A percentile compares a stretch with the other conserved stretches of the same genome.
Evolutionary conservation across 768 basidiomycete species (phyloP).

Genomic region (Strobilomyces echinocephalus): DNA sequence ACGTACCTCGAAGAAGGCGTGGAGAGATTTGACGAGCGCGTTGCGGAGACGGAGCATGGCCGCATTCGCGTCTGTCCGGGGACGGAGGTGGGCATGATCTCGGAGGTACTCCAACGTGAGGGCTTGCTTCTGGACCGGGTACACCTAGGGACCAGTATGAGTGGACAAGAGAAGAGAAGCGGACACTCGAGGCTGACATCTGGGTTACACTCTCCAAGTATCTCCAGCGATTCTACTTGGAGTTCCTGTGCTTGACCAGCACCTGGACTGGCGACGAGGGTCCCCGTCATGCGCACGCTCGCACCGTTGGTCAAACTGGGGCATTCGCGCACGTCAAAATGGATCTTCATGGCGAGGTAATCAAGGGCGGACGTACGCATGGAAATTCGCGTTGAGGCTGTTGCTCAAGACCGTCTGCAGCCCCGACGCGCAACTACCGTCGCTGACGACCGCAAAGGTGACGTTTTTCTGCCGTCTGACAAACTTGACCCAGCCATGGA

Average conservation of each 20-base stretch:
- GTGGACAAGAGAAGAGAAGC: background rate
- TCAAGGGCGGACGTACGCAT: slow-evolving; percentile 10
- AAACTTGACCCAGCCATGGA: slow-evolving; percentile 85
- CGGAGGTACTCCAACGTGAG: slow-evolving; percentile 76
- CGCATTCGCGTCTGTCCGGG: slow-evolving; percentile 66
- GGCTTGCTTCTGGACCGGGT: slow-evolving; percentile 90
- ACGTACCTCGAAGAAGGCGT: slow-evolving; percentile 69
- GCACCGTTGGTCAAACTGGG: slow-evolving; percentile 50
- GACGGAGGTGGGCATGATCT: slow-evolving; percentile 83
- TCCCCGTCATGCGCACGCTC: slow-evolving; percentile 48
- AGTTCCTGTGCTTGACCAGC: slow-evolving; percentile 51
- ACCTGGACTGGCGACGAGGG: slow-evolving; percentile 44
- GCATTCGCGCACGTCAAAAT: slow-evolving; percentile 5
- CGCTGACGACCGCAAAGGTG: slow-evolving; percentile 78
- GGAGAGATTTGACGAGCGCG: slow-evolving; percentile 49
- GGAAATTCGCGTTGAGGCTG: slow-evolving; percentile 12
- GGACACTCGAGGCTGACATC: slow-evolving; percentile 35
- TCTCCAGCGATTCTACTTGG: slow-evolving; percentile 41
- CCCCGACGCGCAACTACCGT: slow-evolving; percentile 68
- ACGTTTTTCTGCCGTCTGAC: slow-evolving; percentile 83
- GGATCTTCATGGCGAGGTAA: background rate
- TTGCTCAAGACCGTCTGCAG: slow-evolving; percentile 73
- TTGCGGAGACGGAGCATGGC: slow-evolving; percentile 75
- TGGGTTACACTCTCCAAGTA: slow-evolving; percentile 56
- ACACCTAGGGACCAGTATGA: slow-evolving; percentile 44